A percentile compares a stretch with the other conserved stretches of the same genome.
Conservation (phyloP, 192 early-diverging fungal species). For the Backusella psychrophila region DNA sequence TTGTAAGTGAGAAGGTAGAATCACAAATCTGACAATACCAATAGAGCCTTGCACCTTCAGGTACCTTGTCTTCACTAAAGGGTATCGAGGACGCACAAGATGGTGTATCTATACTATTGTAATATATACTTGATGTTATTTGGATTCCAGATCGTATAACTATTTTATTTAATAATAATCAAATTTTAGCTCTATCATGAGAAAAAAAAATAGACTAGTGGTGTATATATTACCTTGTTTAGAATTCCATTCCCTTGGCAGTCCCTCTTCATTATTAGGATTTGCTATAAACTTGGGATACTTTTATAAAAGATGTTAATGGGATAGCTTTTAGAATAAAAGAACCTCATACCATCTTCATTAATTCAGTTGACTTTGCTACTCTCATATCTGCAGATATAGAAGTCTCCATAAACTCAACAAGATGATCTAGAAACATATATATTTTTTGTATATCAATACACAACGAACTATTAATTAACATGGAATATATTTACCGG, state of each 20-base stretch:
- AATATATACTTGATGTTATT: constrained; percentile 26
- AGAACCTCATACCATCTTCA: constrained; percentile 28
- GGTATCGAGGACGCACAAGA: constrained; percentile 27
- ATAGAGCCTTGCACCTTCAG: constrained; percentile 9
- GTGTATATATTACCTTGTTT: constrained; percentile 21
- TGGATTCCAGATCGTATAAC: constrained; percentile 29
- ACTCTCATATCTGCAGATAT: constrained; percentile 29
- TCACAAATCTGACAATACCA: constrained; percentile 31
- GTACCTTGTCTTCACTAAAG: neutral
- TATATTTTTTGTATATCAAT: neutral
- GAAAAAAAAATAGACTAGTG: neutral
- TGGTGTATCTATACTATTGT: constrained; percentile 18
- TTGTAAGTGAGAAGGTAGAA: constrained; percentile 21
- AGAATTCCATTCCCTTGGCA: constrained; percentile 30
- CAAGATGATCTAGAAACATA: constrained; percentile 20
- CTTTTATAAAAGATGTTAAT: constrained; percentile 6
- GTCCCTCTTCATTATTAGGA: neutral
- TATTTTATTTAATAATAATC: neutral
- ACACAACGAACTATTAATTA: neutral
- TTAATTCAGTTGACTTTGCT: constrained; percentile 32
- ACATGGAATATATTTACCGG: constrained; percentile 16
- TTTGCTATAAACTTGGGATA: constrained; percentile 20
- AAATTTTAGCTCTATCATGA: neutral
- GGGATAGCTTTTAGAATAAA: neutral
- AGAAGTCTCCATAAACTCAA: constrained; percentile 28